Percentiles rank a stretch among this genome's conserved stretches.
These are phyloP conservation scores for Coemansia linderi DNA, from an alignment of 371 early-diverging fungal genomes.

Conservation along the genomic window DNA sequence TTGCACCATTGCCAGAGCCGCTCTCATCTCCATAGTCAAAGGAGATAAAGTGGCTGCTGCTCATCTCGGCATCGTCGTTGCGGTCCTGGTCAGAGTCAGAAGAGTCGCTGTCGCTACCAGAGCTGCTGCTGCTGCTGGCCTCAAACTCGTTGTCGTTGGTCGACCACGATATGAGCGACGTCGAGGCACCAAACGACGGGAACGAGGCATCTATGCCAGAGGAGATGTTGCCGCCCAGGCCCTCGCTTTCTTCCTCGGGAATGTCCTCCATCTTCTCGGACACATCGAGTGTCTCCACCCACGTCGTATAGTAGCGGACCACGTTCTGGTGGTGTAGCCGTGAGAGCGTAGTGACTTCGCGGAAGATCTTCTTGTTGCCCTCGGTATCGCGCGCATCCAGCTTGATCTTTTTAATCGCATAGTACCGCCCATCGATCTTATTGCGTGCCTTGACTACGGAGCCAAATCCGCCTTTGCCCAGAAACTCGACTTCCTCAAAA, in stretches of 20 bases:
- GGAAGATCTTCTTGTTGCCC: slow-evolving; percentile 75
- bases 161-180: slow-evolving; percentile 48
- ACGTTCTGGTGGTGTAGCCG: slow-evolving; percentile 89
- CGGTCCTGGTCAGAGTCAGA: slow-evolving; percentile 3
- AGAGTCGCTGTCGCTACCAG: slow-evolving; percentile 25
- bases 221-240: slow-evolving; percentile 6
- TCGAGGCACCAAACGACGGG: not conserved
- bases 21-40: not conserved
- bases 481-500: slow-evolving; percentile 90
- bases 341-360: slow-evolving; percentile 90
- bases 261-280: slow-evolving; percentile 14
- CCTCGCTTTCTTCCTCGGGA: slow-evolving; percentile 40
- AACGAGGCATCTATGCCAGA: slow-evolving; percentile 12
- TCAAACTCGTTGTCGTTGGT: slow-evolving; percentile 58
- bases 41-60: not conserved
- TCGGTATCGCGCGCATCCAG: slow-evolving; percentile 75
- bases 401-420: slow-evolving; percentile 88
- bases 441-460: slow-evolving; percentile 93
- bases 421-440: slow-evolving; percentile 77
- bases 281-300: slow-evolving; percentile 75
- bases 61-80: not conserved
- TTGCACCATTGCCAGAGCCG: not conserved
- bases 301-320: slow-evolving; percentile 92
- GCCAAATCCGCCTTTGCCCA: slow-evolving; percentile 92
- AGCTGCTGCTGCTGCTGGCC: slow-evolving; percentile 25